Evolutionary conservation across 192 early-diverging fungal genomes (phyloP), one percentile per base, ranked within the genome.

Genomic region (Backusella luteola): DNA sequence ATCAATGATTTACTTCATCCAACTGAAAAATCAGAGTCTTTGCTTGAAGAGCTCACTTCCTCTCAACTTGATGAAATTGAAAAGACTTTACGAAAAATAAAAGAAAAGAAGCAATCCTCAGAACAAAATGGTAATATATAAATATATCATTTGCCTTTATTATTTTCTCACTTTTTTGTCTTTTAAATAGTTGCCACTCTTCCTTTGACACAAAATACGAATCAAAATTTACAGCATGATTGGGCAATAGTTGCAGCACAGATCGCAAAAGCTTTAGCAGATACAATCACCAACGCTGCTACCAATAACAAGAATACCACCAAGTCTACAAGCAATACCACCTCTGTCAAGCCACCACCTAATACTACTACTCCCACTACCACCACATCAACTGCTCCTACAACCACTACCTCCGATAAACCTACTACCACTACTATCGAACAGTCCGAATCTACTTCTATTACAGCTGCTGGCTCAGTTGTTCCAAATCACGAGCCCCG

Each of bases 401-500:
- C 17, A 19, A 53, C 23, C 53, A 21, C 52, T 56, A 17, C 46
- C 9, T 52, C 66, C 14, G 32, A 44, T 6, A 68, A 71, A 36
- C 32, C 34, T 34, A 35, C 67, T 34, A 34, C 66, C 32, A 21
- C 34, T 38, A 42, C 66, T 34, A 69, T 15, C n/a, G 21, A 36
- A 36, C 21, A 36, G 19, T 26, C 74, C 26, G 29, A 34, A 21
- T 9, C 63, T 21, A n/a, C 42, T 23, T 34, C 71, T 59, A 53
- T 49, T 73, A 17, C 71, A 72, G 32, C 75, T 79, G 12, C 73
- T 75, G n/a, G 41, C 52, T 11, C 71, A 42, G 46, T 68, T 42
- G 77, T 74, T 56, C 29, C 66, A 42, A 67, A 63, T 29, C 59
- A 79, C 67, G 84, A 84, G 69, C 83, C 85, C 9, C 29, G 71